phyloP scores from a whole-genome alignment of 2,329 filamentous ascomycete genomes.

The Sphaerulina vaccinii region DNA sequence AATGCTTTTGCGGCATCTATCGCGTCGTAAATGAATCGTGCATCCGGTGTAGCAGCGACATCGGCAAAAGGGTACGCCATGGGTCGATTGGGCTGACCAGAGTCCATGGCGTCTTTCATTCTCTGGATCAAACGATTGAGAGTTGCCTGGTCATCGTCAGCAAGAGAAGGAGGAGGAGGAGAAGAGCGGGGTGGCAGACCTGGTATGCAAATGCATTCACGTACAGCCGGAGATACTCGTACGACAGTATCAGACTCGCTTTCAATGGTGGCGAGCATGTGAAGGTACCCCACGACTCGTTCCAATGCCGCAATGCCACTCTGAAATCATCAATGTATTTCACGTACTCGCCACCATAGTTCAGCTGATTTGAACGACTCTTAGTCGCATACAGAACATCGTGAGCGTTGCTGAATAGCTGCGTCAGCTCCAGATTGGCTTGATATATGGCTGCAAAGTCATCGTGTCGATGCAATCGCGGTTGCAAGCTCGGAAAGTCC shows the following conservation, averaged over 20 bases:
- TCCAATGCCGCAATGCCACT: constrained; percentile 35
- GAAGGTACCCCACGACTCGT: constrained; percentile 34
- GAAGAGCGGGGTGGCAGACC: neutral
- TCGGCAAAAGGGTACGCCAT: constrained; percentile 32
- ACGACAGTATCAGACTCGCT: constrained; percentile 60
- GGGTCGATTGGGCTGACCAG: constrained; percentile 23
- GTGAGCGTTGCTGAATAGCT: constrained; percentile 38
- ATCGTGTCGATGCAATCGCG: constrained; percentile 27
- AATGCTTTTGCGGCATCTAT: constrained; percentile 64
- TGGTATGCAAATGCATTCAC: constrained; percentile 68
- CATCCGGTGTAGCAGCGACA: constrained; percentile 60
- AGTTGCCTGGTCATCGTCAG: constrained; percentile 24
- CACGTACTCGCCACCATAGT: constrained; percentile 38
- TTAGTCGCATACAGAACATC: constrained; percentile 39
- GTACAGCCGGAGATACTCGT: constrained; percentile 64
- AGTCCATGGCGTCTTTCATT: constrained; percentile 30
- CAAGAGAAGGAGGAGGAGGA: neutral
- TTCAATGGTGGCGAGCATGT: constrained; percentile 55
- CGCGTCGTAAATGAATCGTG: constrained; percentile 65
- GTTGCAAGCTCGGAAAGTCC: constrained; percentile 36
- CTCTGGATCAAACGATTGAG: constrained; percentile 33
- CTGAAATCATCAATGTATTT: constrained; percentile 40
- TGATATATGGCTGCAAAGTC: constrained; percentile 38
- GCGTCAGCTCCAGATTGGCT: constrained; percentile 37
- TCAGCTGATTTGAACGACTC: constrained; percentile 35